phyloP scores from a whole-genome alignment of 2,329 filamentous ascomycete species.

The Penicillium sp. region DNA sequence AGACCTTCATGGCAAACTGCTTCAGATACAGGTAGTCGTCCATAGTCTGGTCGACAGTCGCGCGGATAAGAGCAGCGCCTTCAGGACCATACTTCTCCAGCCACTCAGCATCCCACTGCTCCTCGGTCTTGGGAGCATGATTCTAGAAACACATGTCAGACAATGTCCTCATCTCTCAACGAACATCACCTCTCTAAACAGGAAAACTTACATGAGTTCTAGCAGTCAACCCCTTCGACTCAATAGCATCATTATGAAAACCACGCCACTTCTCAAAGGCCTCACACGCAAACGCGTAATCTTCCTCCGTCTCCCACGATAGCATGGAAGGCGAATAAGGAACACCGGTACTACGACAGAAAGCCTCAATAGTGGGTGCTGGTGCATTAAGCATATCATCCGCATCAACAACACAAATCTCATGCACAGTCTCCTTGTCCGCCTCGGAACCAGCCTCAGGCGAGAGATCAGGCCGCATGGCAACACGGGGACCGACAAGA shows the following conservation, averaged over 20 bases:
- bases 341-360: constrained; percentile 78
- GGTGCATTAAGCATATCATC: constrained; percentile 91
- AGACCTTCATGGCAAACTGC: constrained; percentile 60
- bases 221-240: constrained; percentile 73
- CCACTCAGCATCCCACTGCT: constrained; percentile 61
- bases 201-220: constrained; percentile 43
- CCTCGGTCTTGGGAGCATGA: constrained; percentile 46
- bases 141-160: constrained; percentile 15
- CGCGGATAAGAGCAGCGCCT: constrained; percentile 58
- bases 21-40: constrained; percentile 64
- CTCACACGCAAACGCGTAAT: constrained; percentile 65
- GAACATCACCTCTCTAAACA: neutral
- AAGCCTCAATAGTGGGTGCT: constrained; percentile 69
- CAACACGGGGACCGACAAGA: constrained; percentile 68
- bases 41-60: constrained; percentile 60
- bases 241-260: constrained; percentile 92
- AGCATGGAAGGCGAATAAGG: constrained; percentile 77
- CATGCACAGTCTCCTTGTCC: constrained; percentile 41
- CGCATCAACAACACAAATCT: constrained; percentile 86
- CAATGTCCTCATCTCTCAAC: neutral
- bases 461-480: constrained; percentile 37
- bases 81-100: constrained; percentile 60
- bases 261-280: constrained; percentile 96
- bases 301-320: constrained; percentile 74
- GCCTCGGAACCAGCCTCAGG: constrained; percentile 31